Evolutionary conservation across 768 basidiomycete species (phyloP).

Genomic region (Gymnopilus dilepis): DNA sequence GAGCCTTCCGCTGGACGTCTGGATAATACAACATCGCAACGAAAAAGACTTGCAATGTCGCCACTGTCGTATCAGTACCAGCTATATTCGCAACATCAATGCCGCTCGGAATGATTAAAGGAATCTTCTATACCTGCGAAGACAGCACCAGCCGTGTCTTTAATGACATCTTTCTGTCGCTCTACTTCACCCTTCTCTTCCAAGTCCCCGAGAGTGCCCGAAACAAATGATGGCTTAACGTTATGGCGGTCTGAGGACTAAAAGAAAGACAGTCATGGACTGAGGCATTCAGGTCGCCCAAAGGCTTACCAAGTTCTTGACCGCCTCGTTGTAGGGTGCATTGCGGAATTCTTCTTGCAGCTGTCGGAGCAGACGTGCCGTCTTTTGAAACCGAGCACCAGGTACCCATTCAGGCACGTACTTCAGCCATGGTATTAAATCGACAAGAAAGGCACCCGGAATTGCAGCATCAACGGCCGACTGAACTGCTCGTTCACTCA

Average conservation of each 20-base stretch:
- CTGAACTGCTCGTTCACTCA: neutral
- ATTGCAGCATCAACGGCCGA: neutral
- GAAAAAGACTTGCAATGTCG: neutral
- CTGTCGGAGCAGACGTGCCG: neutral
- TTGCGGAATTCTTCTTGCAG: conserved; percentile 3
- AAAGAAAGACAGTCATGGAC: neutral
- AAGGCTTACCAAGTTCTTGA: neutral
- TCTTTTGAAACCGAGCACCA: conserved; percentile 5
- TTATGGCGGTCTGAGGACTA: neutral
- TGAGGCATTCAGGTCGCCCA: neutral
- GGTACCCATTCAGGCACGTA: conserved; percentile 6
- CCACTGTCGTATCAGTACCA: conserved; percentile 1
- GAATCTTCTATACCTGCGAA: neutral
- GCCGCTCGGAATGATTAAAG: neutral
- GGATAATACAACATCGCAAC: neutral
- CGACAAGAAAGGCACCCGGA: conserved; percentile 1
- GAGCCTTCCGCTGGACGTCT: neutral
- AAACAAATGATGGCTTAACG: neutral
- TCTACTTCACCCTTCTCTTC: neutral
- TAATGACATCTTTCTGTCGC: conserved; percentile 1
- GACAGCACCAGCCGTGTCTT: conserved; percentile 1
- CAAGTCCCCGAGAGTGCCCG: neutral
- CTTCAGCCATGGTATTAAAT: neutral
- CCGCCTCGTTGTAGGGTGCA: neutral
- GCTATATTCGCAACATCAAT: neutral